Evolutionary conservation across 1,284 basidiomycete species (phyloP).

Genomic region (Moesziomyces sp.): DNA sequence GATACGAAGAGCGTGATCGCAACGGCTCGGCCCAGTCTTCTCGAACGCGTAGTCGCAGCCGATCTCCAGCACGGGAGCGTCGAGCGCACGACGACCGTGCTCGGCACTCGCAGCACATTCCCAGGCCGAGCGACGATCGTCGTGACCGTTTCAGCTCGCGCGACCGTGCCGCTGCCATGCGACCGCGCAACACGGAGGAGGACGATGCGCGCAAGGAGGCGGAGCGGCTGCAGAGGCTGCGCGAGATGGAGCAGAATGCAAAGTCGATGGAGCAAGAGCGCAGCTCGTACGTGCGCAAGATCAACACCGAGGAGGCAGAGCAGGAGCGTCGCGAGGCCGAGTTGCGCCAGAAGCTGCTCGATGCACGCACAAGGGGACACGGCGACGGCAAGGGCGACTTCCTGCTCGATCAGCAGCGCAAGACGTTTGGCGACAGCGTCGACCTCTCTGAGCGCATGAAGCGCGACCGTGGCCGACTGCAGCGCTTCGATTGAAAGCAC

Average conservation of each 20-base stretch:
- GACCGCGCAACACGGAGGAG: slow-evolving; percentile 51
- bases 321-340: slow-evolving; percentile 51
- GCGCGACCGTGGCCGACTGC: slow-evolving; percentile 43
- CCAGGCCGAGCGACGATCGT: slow-evolving; percentile 1
- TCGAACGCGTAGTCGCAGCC: slow-evolving; percentile 18
- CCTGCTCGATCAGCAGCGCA: slow-evolving; percentile 58
- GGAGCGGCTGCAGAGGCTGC: slow-evolving; percentile 82
- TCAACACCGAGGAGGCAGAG: slow-evolving; percentile 50
- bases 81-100: not conserved
- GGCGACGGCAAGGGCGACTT: slow-evolving; percentile 57
- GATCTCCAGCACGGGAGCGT: slow-evolving; percentile 13
- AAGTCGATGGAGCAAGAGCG: slow-evolving; percentile 75
- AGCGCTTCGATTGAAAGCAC: slow-evolving; percentile 38
- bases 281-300: slow-evolving; percentile 46
- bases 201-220: slow-evolving; percentile 68
- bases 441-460: slow-evolving; percentile 54
- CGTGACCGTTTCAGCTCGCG: not conserved
- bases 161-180: slow-evolving; percentile 11
- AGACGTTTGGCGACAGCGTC: slow-evolving; percentile 51
- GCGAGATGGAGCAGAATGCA: slow-evolving; percentile 84
- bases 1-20: slow-evolving; percentile 23
- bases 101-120: slow-evolving; percentile 8
- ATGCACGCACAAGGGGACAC: slow-evolving; percentile 28
- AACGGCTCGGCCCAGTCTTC: slow-evolving; percentile 13
- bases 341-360: slow-evolving; percentile 47